Evolutionary conservation across 2,329 filamentous ascomycete genomes (phyloP).

Genomic region (Xylariaceae sp.): DNA sequence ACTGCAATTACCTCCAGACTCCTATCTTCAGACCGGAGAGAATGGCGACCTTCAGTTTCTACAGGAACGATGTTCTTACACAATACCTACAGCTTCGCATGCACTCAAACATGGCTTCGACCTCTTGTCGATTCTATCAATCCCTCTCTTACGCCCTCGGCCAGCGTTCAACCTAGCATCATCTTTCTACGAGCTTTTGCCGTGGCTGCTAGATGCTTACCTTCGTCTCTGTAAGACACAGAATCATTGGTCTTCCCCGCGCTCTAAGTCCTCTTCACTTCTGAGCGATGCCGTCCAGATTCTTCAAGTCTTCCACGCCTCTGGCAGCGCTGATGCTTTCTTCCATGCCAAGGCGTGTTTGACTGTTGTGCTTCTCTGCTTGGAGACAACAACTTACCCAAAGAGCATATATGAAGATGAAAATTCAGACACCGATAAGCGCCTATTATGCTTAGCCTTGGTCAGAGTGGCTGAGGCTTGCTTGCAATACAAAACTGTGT

Average conservation of each 20-base stretch:
- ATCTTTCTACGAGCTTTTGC: constrained; percentile 35
- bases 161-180: constrained; percentile 26
- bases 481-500: constrained; percentile 27
- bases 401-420: constrained; percentile 25
- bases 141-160: constrained; percentile 33
- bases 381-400: constrained; percentile 32
- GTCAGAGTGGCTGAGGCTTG: constrained; percentile 33
- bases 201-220: constrained; percentile 48
- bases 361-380: constrained; percentile 21
- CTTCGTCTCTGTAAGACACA: constrained; percentile 18
- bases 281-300: constrained; percentile 19
- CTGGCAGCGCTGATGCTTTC: constrained; percentile 7
- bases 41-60: constrained; percentile 13
- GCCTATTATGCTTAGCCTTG: constrained; percentile 34
- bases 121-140: constrained; percentile 40
- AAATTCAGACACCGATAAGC: constrained; percentile 25
- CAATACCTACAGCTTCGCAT: constrained; percentile 35
- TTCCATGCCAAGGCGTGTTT: constrained; percentile 33
- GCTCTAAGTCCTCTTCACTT: too few species aligned
- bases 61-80: constrained; percentile 36
- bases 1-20: constrained; percentile 36
- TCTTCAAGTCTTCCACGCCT: constrained; percentile 5
- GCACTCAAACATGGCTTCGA: constrained; percentile 42
- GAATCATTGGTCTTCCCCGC: too few species aligned
- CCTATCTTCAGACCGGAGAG: constrained; percentile 28